Conservation (phyloP, 164 flowering plant species). For the Magnolia changhungtana region DNA sequence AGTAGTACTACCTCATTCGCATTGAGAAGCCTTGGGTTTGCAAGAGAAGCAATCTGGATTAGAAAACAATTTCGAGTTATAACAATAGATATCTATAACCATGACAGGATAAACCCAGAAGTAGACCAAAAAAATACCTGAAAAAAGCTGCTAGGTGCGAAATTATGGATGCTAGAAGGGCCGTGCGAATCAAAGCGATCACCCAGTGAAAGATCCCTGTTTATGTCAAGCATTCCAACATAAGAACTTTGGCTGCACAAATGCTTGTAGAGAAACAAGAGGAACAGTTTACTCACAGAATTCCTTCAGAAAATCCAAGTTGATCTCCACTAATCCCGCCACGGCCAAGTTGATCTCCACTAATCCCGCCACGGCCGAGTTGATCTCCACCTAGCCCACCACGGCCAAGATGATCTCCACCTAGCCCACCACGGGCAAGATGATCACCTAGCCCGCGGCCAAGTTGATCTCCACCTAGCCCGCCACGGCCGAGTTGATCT, state of each 20-base stretch:
- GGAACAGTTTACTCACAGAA: neutral
- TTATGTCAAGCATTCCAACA: neutral
- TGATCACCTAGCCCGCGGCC: slow-evolving; percentile 4
- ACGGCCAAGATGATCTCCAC: neutral
- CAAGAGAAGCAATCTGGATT: slow-evolving; percentile 7
- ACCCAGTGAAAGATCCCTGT: slow-evolving; percentile 14
- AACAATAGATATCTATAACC: neutral
- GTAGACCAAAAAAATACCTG: slow-evolving; percentile 3
- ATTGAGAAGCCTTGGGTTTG: slow-evolving; percentile 12
- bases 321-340: slow-evolving; percentile 3
- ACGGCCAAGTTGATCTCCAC: neutral
- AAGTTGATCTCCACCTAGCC: neutral
- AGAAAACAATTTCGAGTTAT: slow-evolving; percentile 1
- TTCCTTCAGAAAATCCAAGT: slow-evolving; percentile 4
- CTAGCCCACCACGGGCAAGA: neutral
- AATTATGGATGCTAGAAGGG: slow-evolving; percentile 10
- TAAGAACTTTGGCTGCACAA: neutral
- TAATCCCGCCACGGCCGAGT: neutral
- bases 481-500: neutral
- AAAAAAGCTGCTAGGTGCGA: slow-evolving; percentile 10
- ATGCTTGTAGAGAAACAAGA: neutral
- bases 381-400: slow-evolving; percentile 6
- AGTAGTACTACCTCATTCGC: slow-evolving; percentile 9
- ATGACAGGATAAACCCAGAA: neutral
- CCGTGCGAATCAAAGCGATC: slow-evolving; percentile 15